Percentiles rank a stretch among this genome's conserved stretches.
phyloP scores from a whole-genome alignment of 2,329 filamentous ascomycete genomes.

The Aspergillus sp. region DNA sequence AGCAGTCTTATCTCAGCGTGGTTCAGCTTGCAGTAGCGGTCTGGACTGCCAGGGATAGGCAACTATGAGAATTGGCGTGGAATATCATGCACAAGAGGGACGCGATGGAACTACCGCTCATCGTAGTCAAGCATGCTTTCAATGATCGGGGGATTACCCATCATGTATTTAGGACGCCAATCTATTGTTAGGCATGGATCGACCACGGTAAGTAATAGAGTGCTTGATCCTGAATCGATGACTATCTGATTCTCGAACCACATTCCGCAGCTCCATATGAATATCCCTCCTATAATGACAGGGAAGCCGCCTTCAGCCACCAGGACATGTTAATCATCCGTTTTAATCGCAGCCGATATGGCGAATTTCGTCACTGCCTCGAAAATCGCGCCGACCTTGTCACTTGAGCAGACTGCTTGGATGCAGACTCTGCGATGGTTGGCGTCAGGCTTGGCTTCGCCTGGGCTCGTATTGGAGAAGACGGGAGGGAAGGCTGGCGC shows the following conservation, averaged over 20 bases:
- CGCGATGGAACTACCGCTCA: no score
- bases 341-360: neutral
- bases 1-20: neutral
- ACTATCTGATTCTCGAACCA: no score
- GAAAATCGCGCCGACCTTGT: neutral
- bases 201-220: no score
- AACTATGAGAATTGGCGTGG: no score
- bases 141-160: no score
- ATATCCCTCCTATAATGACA: no score
- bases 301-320: neutral
- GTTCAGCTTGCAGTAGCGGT: neutral
- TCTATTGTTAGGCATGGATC: no score
- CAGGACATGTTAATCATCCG: neutral
- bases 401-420: neutral
- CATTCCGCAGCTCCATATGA: no score
- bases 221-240: no score
- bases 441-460: neutral
- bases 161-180: no score
- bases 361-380: slow-evolving; percentile 1
- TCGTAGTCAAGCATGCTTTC: no score
- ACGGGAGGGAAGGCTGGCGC: neutral
- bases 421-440: neutral
- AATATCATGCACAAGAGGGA: no score
- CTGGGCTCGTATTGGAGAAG: neutral
- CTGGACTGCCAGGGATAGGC: neutral